Evolutionary conservation across 768 basidiomycete genomes (phyloP).

Genomic region (Termitomyces sp.): DNA sequence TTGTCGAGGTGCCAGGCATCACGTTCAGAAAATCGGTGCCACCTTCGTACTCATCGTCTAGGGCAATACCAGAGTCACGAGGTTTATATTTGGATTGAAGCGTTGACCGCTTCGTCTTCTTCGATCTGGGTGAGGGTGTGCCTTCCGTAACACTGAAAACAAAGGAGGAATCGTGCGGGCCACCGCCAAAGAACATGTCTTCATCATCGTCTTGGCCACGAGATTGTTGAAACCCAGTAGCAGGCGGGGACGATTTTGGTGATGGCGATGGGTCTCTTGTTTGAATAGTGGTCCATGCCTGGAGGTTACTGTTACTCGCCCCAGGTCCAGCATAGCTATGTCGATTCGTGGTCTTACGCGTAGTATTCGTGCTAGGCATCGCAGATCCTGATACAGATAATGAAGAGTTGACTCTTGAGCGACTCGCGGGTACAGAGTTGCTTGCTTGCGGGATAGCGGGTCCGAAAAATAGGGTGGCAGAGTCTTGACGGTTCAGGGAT

Average conservation of each 20-base stretch:
- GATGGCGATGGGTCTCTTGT: conserved; percentile 36
- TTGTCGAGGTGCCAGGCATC: conserved; percentile 59
- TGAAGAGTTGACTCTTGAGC: conserved; percentile 28
- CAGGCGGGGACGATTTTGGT: conserved; percentile 46
- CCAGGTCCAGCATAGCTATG: conserved; percentile 64
- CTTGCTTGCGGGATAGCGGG: conserved; percentile 39
- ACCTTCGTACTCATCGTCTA: conserved; percentile 54
- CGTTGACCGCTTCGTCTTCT: conserved; percentile 27
- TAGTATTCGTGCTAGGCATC: conserved; percentile 15
- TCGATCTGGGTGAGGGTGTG: conserved; percentile 53
- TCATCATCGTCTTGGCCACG: conserved; percentile 38
- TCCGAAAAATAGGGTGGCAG: conserved; percentile 70
- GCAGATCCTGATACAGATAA: conserved; percentile 20
- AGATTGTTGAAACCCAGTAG: conserved; percentile 16
- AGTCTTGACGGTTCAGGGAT: conserved; percentile 48
- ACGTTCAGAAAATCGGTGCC: conserved; percentile 26
- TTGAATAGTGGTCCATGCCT: conserved; percentile 40
- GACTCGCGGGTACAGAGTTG: conserved; percentile 18
- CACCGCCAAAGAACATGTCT: conserved; percentile 52
- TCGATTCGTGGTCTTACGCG: conserved; percentile 38
- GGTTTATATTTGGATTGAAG: conserved; percentile 68
- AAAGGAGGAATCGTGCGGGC: conserved; percentile 49
- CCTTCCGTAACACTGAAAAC: conserved; percentile 49
- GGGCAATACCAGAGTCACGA: conserved; percentile 61
- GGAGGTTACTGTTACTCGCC: conserved; percentile 21